Base-by-base conservation (phyloP, 805 yeast species). In the Torulaspora maleeae region DNA sequence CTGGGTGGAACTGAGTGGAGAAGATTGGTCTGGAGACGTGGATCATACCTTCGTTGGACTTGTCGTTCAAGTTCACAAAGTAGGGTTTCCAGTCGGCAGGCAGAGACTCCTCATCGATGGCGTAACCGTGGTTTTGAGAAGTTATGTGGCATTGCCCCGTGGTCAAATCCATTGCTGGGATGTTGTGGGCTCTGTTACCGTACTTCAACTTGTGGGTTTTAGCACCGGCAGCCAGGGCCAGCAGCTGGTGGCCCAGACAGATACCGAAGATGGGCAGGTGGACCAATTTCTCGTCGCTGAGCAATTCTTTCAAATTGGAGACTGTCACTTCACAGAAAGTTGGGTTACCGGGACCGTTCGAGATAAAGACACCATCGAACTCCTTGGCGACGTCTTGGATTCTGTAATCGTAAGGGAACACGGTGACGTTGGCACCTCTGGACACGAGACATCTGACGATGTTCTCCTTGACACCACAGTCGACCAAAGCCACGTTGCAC, bases 181-280 rank as follows among this genome's bases (percentile, higher is more conserved):
- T 95, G 68, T 93, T 93, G 72, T 95, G 99, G 22, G 97, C 99
- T 72, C 99, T 84, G 77, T 93, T 93, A 71, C 99, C 99, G 66
- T 90, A 93, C 70, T 88, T 90, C 77, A 93, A 76, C 71, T 95
- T 93, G 61, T 83, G 66, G 38, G 99, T 93, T 61, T 82, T 81
- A 27, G 95, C 98, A 47, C 98, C 99, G 12, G 89, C 77, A 11
- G 99, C 99, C 52, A 91, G 77, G 8, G 98, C 96, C 55, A 93
- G 77, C 59, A 93, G 77, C 73, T 95, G 99, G 72, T 93, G 99
- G 36, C 99, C 99, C 56, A 93, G 74, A 71, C 99, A 95, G 62
- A 93, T 95, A 58, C 99, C 99, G 65, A 93, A 93, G 56, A 93
- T 85, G 47, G 99, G 98, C 49, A 90, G 77, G 27, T 83, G 76